phyloP scores from a whole-genome alignment of 2,329 filamentous ascomycete species.

The Thermomyces lanuginosus region DNA sequence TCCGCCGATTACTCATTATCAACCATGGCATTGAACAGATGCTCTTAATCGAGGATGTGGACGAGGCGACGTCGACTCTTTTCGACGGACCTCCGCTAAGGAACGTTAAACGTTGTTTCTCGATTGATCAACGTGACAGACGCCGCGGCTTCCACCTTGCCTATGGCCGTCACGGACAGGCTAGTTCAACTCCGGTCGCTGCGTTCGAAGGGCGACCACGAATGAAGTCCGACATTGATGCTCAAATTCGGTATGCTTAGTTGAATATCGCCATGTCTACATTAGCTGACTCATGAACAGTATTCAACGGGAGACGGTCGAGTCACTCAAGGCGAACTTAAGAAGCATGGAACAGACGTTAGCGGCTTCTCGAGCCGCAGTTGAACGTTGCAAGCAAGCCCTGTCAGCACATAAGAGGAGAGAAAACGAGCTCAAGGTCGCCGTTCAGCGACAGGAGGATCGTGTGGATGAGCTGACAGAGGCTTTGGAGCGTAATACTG shows the following conservation, averaged over 20 bases:
- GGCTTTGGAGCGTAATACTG: constrained; percentile 39
- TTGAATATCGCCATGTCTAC: background rate
- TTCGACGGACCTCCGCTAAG: constrained; percentile 42
- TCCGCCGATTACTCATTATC: constrained; percentile 72
- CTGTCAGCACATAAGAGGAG: constrained; percentile 35
- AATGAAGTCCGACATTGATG: constrained; percentile 64
- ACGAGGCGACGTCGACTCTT: constrained; percentile 54
- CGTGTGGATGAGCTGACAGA: constrained; percentile 50
- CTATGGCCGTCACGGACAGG: constrained; percentile 32
- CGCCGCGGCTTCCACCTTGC: constrained; percentile 46
- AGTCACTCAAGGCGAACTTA: constrained; percentile 41
- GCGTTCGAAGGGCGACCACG: constrained; percentile 42
- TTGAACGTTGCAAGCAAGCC: constrained; percentile 34
- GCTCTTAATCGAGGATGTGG: constrained; percentile 53
- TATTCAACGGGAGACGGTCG: constrained; percentile 31
- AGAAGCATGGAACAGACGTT: constrained; percentile 35
- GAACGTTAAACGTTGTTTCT: constrained; percentile 55
- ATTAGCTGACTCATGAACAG: constrained; percentile 10
- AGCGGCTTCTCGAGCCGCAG: constrained; percentile 32
- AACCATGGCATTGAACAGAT: constrained; percentile 68
- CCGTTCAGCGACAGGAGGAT: constrained; percentile 45
- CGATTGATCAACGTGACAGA: constrained; percentile 47
- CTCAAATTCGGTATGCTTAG: constrained; percentile 40
- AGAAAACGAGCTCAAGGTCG: constrained; percentile 35
- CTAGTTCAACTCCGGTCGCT: constrained; percentile 37